A percentile compares a stretch with the other conserved stretches of the same genome.
Evolutionary conservation across 2,329 filamentous ascomycete genomes (phyloP).

Genomic region (Ilyonectria sp.): DNA sequence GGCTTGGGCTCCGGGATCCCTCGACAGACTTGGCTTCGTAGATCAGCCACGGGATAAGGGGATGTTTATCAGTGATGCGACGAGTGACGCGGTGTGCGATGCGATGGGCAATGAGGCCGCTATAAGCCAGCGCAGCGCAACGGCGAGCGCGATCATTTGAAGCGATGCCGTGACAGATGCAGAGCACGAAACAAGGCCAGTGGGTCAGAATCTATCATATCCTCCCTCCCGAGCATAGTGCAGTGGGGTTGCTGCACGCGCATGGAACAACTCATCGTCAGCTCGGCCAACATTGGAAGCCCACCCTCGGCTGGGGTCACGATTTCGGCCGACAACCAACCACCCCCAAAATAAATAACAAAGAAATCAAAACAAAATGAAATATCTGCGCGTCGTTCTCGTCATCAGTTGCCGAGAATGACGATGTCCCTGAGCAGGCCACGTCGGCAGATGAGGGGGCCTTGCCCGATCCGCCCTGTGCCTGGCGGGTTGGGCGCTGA

Average conservation of each 20-base stretch:
- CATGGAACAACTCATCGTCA: constrained; percentile 27
- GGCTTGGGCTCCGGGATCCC: background rate
- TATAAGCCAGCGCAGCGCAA: background rate
- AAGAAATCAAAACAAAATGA: constrained; percentile 12
- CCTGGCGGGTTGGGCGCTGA: constrained; percentile 19
- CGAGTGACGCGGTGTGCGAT: background rate
- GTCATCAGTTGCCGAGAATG: constrained; percentile 1
- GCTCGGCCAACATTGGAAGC: constrained; percentile 6
- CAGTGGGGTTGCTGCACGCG: constrained; percentile 17
- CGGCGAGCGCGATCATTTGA: constrained; percentile 7
- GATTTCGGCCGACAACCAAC: constrained; percentile 18
- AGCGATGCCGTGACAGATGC: background rate
- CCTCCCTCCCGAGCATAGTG: constrained; percentile 17
- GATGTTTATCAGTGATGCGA: background rate
- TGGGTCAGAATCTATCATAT: constrained; percentile 20
- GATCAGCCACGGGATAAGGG: background rate
- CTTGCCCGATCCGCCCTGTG: constrained; percentile 9
- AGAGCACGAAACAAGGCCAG: background rate
- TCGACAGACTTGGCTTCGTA: background rate
- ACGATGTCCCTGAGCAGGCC: constrained; percentile 9
- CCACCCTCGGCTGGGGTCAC: background rate
- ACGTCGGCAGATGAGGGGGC: constrained; percentile 19
- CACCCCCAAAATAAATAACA: constrained; percentile 16
- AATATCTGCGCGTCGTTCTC: constrained; percentile 1
- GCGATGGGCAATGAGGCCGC: background rate